Evolutionary conservation across 495 filamentous ascomycete genomes (phyloP).

Genomic region (Astrothelium macrocarpum): DNA sequence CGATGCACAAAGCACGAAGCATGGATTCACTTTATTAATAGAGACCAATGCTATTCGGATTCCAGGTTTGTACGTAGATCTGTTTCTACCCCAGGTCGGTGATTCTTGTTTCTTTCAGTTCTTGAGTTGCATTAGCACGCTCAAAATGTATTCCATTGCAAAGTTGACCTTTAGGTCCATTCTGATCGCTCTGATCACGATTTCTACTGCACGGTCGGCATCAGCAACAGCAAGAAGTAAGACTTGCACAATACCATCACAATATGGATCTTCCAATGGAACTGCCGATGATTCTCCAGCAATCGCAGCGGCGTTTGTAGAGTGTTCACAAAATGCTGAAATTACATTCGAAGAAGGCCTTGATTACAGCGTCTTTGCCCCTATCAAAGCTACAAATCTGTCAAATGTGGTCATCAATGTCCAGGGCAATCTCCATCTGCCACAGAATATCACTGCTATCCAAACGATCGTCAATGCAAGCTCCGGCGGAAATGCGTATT

Average conservation of each 20-base stretch:
- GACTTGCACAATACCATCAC: conserved; percentile 9
- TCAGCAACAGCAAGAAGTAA: neutral
- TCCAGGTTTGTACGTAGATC: neutral
- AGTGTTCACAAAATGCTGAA: conserved; percentile 29
- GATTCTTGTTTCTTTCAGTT: neutral
- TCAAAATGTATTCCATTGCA: neutral
- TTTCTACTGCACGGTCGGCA: neutral
- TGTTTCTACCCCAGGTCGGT: neutral
- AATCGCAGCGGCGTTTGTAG: conserved; percentile 24
- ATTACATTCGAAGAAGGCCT: conserved; percentile 33
- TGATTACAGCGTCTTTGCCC: conserved; percentile 35
- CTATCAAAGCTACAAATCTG: conserved; percentile 33
- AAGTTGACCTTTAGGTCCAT: neutral
- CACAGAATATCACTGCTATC: conserved; percentile 30
- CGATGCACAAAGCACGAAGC: neutral
- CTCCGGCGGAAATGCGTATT: conserved; percentile 19
- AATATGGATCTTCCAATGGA: conserved; percentile 23
- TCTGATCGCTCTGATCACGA: too few species aligned
- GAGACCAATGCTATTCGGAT: neutral
- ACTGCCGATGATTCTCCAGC: conserved; percentile 33
- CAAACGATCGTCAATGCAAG: conserved; percentile 28
- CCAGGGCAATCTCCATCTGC: conserved; percentile 36
- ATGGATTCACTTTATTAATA: neutral
- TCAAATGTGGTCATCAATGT: conserved; percentile 36
- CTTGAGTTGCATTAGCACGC: neutral